Conservation (phyloP, 495 filamentous ascomycete genomes). For the Lepidopterella palustris region DNA sequence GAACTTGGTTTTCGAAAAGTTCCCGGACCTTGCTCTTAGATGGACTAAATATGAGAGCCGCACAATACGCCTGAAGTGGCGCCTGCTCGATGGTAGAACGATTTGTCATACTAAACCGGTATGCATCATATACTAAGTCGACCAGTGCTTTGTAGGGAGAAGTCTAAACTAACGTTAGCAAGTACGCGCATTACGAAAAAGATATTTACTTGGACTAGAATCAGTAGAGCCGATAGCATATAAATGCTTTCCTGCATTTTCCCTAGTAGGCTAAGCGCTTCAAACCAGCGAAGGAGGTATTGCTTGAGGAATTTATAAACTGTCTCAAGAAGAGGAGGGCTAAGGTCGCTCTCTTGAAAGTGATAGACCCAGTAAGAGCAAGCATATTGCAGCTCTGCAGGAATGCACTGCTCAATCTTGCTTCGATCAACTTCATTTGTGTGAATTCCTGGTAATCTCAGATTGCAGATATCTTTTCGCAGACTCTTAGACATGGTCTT, state of each 20-base stretch:
- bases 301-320: constrained; percentile 36
- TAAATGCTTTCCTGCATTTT: not conserved
- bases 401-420: constrained; percentile 20
- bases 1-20: constrained; percentile 1
- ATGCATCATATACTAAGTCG: constrained; percentile 35
- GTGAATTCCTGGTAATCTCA: constrained; percentile 25
- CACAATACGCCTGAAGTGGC: constrained; percentile 31
- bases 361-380: constrained; percentile 40
- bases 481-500: constrained; percentile 29
- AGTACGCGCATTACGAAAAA: not conserved
- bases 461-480: constrained; percentile 38
- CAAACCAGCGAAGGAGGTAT: constrained; percentile 44
- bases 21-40: constrained; percentile 10
- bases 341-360: constrained; percentile 30
- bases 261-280: constrained; percentile 38
- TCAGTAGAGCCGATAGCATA: not conserved
- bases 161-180: not conserved
- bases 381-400: constrained; percentile 37
- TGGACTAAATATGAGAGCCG: constrained; percentile 37
- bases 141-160: not conserved
- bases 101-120: constrained; percentile 34
- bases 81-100: constrained; percentile 20
- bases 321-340: constrained; percentile 21
- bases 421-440: constrained; percentile 23
- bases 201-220: not conserved